phyloP scores from a whole-genome alignment of 441 rosid genomes.

The Bocquillonia castaneifolia region DNA sequence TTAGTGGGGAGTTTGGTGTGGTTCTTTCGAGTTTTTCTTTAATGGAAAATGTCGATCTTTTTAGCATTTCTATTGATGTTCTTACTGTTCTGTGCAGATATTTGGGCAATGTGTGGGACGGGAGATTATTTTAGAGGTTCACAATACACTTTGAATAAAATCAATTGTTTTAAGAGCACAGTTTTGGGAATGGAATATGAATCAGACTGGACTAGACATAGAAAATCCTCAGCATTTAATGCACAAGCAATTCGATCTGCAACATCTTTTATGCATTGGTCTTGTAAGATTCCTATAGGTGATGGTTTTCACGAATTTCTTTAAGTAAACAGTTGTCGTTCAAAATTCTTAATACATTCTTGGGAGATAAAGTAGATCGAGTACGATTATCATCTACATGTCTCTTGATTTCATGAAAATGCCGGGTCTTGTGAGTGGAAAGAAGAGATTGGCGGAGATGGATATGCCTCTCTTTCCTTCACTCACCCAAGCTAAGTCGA shows the following conservation, averaged over 20 bases:
- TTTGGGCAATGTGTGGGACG: constrained; percentile 51
- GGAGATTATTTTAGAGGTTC: constrained; percentile 32
- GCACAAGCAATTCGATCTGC: constrained; percentile 58
- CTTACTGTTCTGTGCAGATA: constrained; percentile 27
- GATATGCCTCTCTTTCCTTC: constrained; percentile 35
- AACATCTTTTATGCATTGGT: constrained; percentile 70
- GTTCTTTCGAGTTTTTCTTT: background rate
- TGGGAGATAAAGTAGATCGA: constrained; percentile 32
- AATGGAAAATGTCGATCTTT: background rate
- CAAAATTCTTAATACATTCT: constrained; percentile 22
- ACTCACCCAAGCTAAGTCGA: constrained; percentile 23
- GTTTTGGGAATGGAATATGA: constrained; percentile 74
- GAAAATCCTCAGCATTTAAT: constrained; percentile 47
- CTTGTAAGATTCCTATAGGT: constrained; percentile 74
- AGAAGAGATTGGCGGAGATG: constrained; percentile 48
- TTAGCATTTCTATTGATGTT: constrained; percentile 13
- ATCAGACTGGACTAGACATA: constrained; percentile 56
- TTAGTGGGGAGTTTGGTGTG: background rate
- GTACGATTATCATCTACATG: constrained; percentile 16
- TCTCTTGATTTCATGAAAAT: constrained; percentile 34
- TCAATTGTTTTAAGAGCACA: constrained; percentile 26
- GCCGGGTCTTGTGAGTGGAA: constrained; percentile 46
- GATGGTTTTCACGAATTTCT: constrained; percentile 75
- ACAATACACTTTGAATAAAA: constrained; percentile 22
- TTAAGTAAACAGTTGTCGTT: constrained; percentile 30